phyloP scores from a whole-genome alignment of 208 protist species.

The Leishmania amazonensis region DNA sequence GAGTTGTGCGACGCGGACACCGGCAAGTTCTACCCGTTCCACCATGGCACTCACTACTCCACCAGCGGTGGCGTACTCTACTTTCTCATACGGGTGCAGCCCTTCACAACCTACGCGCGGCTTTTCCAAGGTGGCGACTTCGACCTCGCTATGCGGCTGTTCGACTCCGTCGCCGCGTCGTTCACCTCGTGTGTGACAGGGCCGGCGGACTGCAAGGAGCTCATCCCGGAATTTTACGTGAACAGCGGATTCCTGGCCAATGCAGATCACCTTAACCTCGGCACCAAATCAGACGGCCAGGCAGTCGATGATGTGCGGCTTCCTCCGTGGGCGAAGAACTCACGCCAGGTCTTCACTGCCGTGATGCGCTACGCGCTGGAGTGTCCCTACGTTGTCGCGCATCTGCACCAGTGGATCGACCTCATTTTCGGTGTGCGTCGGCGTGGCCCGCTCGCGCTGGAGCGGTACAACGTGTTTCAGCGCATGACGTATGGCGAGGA shows the following conservation, averaged over 20 bases:
- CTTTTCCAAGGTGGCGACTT: conserved; percentile 92
- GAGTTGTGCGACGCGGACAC: conserved; percentile 38
- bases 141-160: conserved; percentile 94
- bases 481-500: conserved; percentile 98
- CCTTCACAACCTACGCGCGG: conserved; percentile 93
- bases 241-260: conserved; percentile 94
- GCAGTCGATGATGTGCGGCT: conserved; percentile 92
- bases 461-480: conserved; percentile 95
- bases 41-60: conserved; percentile 99
- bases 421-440: conserved; percentile 98
- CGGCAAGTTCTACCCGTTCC: conserved; percentile 84
- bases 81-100: conserved; percentile 97
- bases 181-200: conserved; percentile 79
- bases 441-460: conserved; percentile 80
- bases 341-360: conserved; percentile 90
- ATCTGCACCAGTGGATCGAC: conserved; percentile 98
- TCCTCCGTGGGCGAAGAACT: conserved; percentile 96
- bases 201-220: conserved; percentile 94
- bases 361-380: conserved; percentile 95
- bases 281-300: conserved; percentile 83
- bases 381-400: conserved; percentile 82
- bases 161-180: conserved; percentile 90
- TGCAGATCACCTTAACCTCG: conserved; percentile 83
- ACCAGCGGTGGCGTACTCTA: conserved; percentile 95
- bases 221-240: conserved; percentile 97